phyloP scores from a whole-genome alignment of 192 early-diverging fungal species.

The Paraglomus brasilianum region DNA sequence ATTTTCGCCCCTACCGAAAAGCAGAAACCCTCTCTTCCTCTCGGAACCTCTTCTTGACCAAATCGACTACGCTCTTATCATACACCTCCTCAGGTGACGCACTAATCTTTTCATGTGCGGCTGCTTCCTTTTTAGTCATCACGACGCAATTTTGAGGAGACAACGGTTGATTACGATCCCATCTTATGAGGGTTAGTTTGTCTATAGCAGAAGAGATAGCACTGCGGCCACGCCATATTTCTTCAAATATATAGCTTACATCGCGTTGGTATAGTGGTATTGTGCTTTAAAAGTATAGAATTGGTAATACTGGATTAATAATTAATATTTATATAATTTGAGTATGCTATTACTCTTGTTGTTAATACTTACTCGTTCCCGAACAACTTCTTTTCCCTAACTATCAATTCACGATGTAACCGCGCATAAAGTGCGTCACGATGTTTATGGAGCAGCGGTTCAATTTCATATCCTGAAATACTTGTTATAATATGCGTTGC shows the following conservation, averaged over 20 bases:
- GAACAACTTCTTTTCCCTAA: slow-evolving; percentile 36
- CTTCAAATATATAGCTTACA: slow-evolving; percentile 85
- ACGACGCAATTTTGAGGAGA: slow-evolving; percentile 76
- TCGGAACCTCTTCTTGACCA: slow-evolving; percentile 48
- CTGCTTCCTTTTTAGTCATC: slow-evolving; percentile 80
- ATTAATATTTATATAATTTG: neutral
- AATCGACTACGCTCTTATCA: slow-evolving; percentile 50
- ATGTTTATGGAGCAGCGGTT: slow-evolving; percentile 72
- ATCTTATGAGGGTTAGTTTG: slow-evolving; percentile 72
- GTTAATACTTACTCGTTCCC: slow-evolving; percentile 8
- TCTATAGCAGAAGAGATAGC: slow-evolving; percentile 73
- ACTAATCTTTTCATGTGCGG: slow-evolving; percentile 52
- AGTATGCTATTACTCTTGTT: neutral
- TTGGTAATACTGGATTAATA: slow-evolving; percentile 4
- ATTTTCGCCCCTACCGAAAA: slow-evolving; percentile 23
- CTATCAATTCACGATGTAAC: slow-evolving; percentile 70
- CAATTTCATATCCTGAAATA: slow-evolving; percentile 62
- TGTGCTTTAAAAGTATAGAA: slow-evolving; percentile 24
- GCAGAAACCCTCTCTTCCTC: slow-evolving; percentile 42
- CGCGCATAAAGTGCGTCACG: slow-evolving; percentile 73
- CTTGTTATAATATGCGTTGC: slow-evolving; percentile 80
- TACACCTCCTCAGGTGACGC: slow-evolving; percentile 52
- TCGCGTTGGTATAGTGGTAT: slow-evolving; percentile 67
- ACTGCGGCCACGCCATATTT: slow-evolving; percentile 82
- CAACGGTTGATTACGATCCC: slow-evolving; percentile 70